Conservation (phyloP, 163 green algal genomes). For the Scenedesmus sp. region DNA sequence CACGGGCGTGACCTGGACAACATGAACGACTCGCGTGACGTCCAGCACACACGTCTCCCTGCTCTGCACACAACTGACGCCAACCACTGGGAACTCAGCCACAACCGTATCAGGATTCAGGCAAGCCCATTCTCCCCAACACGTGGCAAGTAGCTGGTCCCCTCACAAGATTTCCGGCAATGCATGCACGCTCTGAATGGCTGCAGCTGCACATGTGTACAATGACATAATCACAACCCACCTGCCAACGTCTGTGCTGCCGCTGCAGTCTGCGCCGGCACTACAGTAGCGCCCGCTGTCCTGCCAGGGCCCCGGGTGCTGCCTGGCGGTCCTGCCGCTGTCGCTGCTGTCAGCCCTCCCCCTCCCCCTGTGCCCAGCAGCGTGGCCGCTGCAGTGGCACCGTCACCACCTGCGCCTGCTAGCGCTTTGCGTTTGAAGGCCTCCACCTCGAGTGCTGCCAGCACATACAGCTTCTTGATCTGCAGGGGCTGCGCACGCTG, state of each 20-base stretch:
- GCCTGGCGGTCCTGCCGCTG: neutral
- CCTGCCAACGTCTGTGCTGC: slow-evolving; percentile 67
- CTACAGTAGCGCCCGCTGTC: neutral
- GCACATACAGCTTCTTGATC: slow-evolving; percentile 90
- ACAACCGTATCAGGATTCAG: no score
- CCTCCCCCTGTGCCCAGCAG: slow-evolving; percentile 56
- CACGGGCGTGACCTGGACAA: no score
- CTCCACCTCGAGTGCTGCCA: slow-evolving; percentile 85
- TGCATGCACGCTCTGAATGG: no score
- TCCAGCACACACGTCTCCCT: no score
- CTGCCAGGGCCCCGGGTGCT: neutral
- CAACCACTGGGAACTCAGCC: no score
- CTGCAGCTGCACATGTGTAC: neutral
- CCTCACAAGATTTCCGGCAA: no score
- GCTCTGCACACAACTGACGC: no score
- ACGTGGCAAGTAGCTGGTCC: no score
- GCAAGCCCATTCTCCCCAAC: no score
- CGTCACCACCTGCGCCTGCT: slow-evolving; percentile 13
- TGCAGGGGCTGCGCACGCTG: slow-evolving; percentile 73
- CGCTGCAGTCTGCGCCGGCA: slow-evolving; percentile 38
- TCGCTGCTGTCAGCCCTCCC: neutral
- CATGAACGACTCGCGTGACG: no score
- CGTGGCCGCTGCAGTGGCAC: slow-evolving; percentile 57
- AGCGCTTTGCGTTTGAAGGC: slow-evolving; percentile 68
- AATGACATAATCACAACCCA: neutral